These are phyloP conservation scores for Beta vulgaris DNA, from an alignment of 148 eudicot species.

Conservation along the genomic window DNA sequence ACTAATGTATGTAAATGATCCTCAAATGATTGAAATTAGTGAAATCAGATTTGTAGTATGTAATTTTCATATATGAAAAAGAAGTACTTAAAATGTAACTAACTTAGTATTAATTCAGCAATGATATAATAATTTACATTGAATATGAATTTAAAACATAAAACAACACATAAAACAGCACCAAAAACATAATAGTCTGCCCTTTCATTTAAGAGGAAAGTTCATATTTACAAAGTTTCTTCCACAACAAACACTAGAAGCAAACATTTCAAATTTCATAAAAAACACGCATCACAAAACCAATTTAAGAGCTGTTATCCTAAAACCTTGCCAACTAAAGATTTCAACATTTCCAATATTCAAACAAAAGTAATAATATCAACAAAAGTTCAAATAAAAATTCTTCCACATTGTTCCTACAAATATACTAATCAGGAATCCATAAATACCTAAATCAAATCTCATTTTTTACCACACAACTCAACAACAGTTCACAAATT, in stretches of 20 bases:
- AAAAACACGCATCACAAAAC: background rate
- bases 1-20: no score
- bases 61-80: no score
- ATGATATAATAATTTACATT: no score
- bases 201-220: background rate
- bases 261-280: no score
- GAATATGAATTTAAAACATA: no score
- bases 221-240: background rate
- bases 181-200: background rate
- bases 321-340: background rate
- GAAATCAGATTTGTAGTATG: no score
- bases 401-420: background rate
- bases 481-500: background rate
- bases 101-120: no score
- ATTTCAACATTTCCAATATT: background rate
- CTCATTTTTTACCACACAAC: no score
- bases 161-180: background rate
- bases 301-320: background rate
- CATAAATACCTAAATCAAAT: background rate
- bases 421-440: no score
- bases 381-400: background rate
- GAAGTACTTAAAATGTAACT: no score
- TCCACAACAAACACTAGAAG: background rate
- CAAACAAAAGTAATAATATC: background rate
- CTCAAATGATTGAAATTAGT: no score